phyloP scores from a whole-genome alignment of 768 basidiomycete genomes.

The Lanmaoa pseudosensibilis region DNA sequence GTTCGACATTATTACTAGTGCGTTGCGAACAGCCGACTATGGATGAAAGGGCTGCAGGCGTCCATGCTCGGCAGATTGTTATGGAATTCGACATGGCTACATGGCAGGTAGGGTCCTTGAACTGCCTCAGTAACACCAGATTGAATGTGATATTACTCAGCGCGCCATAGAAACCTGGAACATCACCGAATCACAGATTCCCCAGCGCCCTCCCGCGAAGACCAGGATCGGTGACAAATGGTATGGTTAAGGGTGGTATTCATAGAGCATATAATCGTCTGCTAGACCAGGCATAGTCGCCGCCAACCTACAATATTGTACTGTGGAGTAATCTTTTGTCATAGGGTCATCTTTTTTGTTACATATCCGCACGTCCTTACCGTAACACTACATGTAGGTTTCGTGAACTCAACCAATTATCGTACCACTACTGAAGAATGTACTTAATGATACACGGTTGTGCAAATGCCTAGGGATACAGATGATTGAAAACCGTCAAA shows the following conservation, averaged over 20 bases:
- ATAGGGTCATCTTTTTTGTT: background rate
- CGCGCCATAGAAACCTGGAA: constrained; percentile 85
- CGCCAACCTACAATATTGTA: constrained; percentile 18
- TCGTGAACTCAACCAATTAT: background rate
- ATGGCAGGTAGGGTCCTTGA: constrained; percentile 65
- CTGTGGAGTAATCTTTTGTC: constrained; percentile 12
- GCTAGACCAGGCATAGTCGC: constrained; percentile 1
- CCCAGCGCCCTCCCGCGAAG: constrained; percentile 62
- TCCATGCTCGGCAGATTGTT: constrained; percentile 81
- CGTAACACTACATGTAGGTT: background rate
- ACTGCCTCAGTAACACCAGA: background rate
- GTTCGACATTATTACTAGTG: constrained; percentile 38
- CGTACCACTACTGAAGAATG: background rate
- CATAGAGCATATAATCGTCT: background rate
- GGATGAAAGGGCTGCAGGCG: constrained; percentile 60
- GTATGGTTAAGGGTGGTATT: constrained; percentile 52
- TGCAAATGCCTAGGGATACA: constrained; percentile 4
- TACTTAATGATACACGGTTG: background rate
- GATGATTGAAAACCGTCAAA: background rate
- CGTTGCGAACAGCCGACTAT: constrained; percentile 62
- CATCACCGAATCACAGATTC: constrained; percentile 74
- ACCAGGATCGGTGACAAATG: constrained; percentile 64
- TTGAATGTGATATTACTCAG: constrained; percentile 38
- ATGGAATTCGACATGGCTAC: constrained; percentile 89
- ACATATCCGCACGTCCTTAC: background rate